These are phyloP conservation scores for Populus hybrid DNA, from an alignment of 441 rosid species.

Conservation along the genomic window DNA sequence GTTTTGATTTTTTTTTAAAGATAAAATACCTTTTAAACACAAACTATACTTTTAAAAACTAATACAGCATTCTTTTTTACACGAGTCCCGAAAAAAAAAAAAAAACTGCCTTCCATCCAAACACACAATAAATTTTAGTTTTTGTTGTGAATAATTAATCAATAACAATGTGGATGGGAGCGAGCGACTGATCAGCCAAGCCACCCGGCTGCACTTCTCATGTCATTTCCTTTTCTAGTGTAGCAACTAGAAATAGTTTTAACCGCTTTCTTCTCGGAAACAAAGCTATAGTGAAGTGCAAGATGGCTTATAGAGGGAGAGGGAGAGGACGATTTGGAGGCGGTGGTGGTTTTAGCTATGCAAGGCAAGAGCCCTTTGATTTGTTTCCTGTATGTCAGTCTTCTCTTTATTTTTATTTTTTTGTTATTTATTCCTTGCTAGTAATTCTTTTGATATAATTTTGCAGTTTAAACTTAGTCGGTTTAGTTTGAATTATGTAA, in stretches of 20 bases:
- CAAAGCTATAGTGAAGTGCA: background rate
- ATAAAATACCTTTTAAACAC: no score
- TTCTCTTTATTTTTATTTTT: background rate
- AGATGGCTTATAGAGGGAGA: background rate
- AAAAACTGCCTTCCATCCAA: no score
- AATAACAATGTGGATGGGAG: background rate
- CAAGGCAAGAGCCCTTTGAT: constrained; percentile 36
- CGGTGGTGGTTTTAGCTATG: background rate
- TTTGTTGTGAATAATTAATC: no score
- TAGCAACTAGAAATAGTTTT: background rate
- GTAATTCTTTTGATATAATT: background rate
- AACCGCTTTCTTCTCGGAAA: background rate
- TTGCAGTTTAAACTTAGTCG: no score
- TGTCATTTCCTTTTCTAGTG: background rate
- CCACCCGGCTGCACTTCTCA: background rate
- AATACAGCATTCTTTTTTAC: no score
- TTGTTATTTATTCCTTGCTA: background rate
- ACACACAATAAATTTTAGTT: no score
- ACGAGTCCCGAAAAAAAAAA: no score
- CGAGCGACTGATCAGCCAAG: background rate
- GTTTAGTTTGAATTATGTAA: no score
- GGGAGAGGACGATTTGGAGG: background rate
- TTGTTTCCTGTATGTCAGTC: constrained; percentile 36
- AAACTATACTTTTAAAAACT: no score
- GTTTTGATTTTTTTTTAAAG: no score